These are phyloP conservation scores for Backusella psychrophila DNA, from an alignment of 192 early-diverging fungal genomes.

Conservation along the genomic window DNA sequence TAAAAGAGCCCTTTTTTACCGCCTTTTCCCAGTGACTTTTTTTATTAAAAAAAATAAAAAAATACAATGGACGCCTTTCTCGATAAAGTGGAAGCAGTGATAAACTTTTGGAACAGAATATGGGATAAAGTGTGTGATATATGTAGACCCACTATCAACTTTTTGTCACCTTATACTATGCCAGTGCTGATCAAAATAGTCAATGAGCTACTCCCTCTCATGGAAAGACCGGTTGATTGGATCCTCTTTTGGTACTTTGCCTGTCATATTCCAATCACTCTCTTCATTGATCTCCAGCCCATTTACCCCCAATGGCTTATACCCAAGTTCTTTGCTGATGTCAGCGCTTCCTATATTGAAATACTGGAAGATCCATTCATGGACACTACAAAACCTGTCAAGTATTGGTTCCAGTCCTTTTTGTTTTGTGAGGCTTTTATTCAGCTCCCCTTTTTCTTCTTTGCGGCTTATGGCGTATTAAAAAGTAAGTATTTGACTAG, in stretches of 20 bases:
- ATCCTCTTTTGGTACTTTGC: conserved; percentile 57
- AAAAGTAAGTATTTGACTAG: conserved; percentile 31
- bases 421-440: conserved; percentile 56
- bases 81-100: conserved; percentile 12
- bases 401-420: conserved; percentile 64
- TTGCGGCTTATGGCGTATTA: conserved; percentile 56
- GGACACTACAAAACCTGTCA: conserved; percentile 30
- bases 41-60: background rate
- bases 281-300: conserved; percentile 57
- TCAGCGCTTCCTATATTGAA: conserved; percentile 46
- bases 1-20: background rate
- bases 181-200: background rate
- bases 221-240: conserved; percentile 6
- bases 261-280: conserved; percentile 70
- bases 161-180: background rate
- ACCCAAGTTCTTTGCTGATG: conserved; percentile 29
- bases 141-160: background rate
- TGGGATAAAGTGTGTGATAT: background rate
- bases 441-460: conserved; percentile 73
- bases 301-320: conserved; percentile 42
- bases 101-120: background rate
- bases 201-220: background rate
- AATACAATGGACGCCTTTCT: conserved; percentile 5
- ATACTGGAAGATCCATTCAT: conserved; percentile 64
- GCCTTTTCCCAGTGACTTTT: background rate